Percentiles rank a stretch among this genome's conserved stretches.
phyloP scores from a whole-genome alignment of 1,284 basidiomycete genomes.

The Rhizopogon hawkerae region DNA sequence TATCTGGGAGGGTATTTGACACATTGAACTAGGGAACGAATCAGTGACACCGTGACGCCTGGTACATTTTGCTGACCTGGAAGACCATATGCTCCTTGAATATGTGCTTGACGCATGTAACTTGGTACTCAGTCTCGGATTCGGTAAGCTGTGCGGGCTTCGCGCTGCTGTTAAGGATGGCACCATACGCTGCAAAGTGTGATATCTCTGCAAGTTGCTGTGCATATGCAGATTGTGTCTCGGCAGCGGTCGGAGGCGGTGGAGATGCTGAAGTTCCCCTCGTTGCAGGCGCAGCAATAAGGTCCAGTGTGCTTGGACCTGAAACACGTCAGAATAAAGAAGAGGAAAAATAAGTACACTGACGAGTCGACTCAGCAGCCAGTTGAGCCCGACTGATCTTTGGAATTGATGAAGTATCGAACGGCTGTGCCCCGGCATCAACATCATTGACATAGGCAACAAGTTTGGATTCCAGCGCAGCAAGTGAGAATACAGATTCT shows the following conservation, averaged over 20 bases:
- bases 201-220: constrained; percentile 82
- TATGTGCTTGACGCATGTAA: constrained; percentile 93
- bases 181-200: constrained; percentile 81
- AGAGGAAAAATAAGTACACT: constrained; percentile 26
- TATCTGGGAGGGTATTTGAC: constrained; percentile 98
- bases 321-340: constrained; percentile 5
- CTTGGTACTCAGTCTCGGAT: constrained; percentile 97
- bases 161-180: constrained; percentile 79
- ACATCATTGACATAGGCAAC: constrained; percentile 85
- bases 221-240: constrained; percentile 80
- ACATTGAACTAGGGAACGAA: constrained; percentile 74
- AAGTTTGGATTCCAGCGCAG: constrained; percentile 79
- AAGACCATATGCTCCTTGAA: constrained; percentile 96
- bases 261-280: constrained; percentile 56
- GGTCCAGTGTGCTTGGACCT: constrained; percentile 81
- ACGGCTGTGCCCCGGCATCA: constrained; percentile 56
- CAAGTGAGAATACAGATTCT: constrained; percentile 90
- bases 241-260: constrained; percentile 66
- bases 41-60: constrained; percentile 4
- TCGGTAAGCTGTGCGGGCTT: constrained; percentile 87
- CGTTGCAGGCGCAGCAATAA: constrained; percentile 62
- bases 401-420: constrained; percentile 77
- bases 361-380: constrained; percentile 77
- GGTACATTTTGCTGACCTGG: constrained; percentile 51
- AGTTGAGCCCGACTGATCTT: constrained; percentile 89